Conservation (phyloP, 306 rosid species). For the Vicia villosa region DNA sequence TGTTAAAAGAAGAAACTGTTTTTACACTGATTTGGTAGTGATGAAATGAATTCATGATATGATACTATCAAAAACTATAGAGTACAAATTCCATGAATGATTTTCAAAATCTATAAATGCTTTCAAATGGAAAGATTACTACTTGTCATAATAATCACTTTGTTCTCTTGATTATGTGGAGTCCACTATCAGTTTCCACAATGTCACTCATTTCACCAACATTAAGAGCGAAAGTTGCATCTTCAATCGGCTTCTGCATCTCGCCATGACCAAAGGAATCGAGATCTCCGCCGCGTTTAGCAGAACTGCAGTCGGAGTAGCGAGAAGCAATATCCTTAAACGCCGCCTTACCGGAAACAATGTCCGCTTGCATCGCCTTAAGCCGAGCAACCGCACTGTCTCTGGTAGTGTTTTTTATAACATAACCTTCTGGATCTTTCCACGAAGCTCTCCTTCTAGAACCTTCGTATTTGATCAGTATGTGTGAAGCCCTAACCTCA, state of each 20-base stretch:
- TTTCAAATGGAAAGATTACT: constrained; percentile 36
- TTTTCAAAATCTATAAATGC: constrained; percentile 33
- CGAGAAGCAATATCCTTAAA: constrained; percentile 80
- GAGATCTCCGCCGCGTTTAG: constrained; percentile 97
- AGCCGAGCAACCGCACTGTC: constrained; percentile 79
- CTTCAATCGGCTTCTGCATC: constrained; percentile 98
- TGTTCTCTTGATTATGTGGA: constrained; percentile 87
- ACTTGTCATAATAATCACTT: constrained; percentile 47
- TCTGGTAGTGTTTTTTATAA: constrained; percentile 70
- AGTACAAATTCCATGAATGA: too few species aligned
- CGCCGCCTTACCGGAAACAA: constrained; percentile 71
- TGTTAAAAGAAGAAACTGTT: too few species aligned
- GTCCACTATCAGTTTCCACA: constrained; percentile 95
- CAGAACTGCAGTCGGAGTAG: constrained; percentile 90
- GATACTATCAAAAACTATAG: too few species aligned
- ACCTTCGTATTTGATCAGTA: constrained; percentile 89
- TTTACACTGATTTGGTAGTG: too few species aligned
- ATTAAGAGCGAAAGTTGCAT: constrained; percentile 73
- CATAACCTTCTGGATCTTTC: constrained; percentile 94
- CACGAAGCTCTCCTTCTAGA: constrained; percentile 91
- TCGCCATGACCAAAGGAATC: constrained; percentile 95
- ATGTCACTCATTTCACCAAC: constrained; percentile 87
- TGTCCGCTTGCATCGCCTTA: constrained; percentile 63
- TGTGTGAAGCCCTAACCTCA: constrained; percentile 94
- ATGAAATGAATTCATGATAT: too few species aligned